Conservation (phyloP, 1,139 yeast species). For the Candida albicans region DNA sequence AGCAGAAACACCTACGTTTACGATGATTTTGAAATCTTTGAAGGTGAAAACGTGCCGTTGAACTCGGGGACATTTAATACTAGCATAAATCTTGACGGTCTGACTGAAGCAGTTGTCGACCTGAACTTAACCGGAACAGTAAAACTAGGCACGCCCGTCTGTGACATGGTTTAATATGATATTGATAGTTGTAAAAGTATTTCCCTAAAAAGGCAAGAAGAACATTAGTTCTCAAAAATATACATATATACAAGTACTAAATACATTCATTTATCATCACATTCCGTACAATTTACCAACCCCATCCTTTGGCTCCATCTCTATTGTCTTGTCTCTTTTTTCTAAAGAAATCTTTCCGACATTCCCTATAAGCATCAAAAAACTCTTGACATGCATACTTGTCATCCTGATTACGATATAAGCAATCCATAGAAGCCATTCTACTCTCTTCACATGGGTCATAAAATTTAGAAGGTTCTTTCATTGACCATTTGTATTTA, state of each 20-base stretch:
- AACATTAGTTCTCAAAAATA: not conserved
- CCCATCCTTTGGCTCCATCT: conserved; percentile 50
- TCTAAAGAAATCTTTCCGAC: conserved; percentile 76
- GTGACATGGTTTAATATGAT: conserved; percentile 8
- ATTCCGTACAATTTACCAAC: conserved; percentile 21
- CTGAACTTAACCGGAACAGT: conserved; percentile 10
- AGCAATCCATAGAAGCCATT: conserved; percentile 80
- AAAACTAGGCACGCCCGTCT: conserved; percentile 6
- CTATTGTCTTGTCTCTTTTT: conserved; percentile 38
- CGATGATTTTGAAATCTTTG: conserved; percentile 17
- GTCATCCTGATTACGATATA: conserved; percentile 73
- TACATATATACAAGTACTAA: conserved; percentile 4
- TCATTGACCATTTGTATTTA: conserved; percentile 59
- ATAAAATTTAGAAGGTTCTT: conserved; percentile 80
- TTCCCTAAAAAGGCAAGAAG: not conserved
- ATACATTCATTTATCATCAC: no score
- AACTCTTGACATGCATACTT: conserved; percentile 77
- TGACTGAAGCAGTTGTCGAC: conserved; percentile 5
- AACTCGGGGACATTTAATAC: conserved; percentile 13
- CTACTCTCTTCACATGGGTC: conserved; percentile 94
- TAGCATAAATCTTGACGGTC: conserved; percentile 2
- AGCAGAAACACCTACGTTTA: conserved; percentile 13
- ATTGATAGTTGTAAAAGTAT: not conserved
- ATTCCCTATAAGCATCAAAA: conserved; percentile 89
- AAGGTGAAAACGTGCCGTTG: conserved; percentile 9